Evolutionary conservation across 2,329 filamentous ascomycete genomes (phyloP).

Genomic region (Cercospora sp.): DNA sequence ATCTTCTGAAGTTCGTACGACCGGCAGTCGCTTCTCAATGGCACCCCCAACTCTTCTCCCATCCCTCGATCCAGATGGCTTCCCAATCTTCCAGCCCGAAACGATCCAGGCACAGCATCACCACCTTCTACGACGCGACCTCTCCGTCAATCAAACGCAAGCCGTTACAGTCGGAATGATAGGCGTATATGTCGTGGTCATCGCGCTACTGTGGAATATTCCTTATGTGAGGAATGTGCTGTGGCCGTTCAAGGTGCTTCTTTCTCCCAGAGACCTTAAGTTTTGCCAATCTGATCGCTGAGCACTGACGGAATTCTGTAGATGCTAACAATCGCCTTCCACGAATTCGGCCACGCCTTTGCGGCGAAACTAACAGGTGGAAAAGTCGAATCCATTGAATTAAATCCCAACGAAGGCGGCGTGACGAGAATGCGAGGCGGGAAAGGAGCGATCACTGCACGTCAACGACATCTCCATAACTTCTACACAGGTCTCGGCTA

Average conservation of each 20-base stretch:
- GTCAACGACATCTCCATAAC: not conserved
- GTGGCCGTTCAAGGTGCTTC: slow-evolving; percentile 74
- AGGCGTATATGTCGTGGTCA: slow-evolving; percentile 69
- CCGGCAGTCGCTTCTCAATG: not conserved
- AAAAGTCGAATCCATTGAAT: slow-evolving; percentile 69
- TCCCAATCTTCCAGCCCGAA: not conserved
- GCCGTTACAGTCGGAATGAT: slow-evolving; percentile 71
- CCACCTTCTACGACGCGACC: slow-evolving; percentile 52
- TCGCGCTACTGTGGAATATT: slow-evolving; percentile 76
- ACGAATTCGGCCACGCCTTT: slow-evolving; percentile 76
- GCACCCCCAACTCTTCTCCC: not conserved
- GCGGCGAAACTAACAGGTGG: slow-evolving; percentile 72
- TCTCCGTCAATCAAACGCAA: slow-evolving; percentile 68
- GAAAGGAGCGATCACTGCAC: slow-evolving; percentile 62
- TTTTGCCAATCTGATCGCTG: too few relatives aligned
- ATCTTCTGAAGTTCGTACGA: not conserved
- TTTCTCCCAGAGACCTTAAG: too few relatives aligned
- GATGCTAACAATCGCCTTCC: slow-evolving; percentile 83
- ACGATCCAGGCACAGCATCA: not conserved
- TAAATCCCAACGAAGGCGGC: slow-evolving; percentile 75
- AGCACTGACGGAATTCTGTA: slow-evolving; percentile 34
- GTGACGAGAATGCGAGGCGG: slow-evolving; percentile 77
- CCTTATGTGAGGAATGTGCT: slow-evolving; percentile 73
- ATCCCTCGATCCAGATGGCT: slow-evolving; percentile 5
- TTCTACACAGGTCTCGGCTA: too few relatives aligned